Evolutionary conservation across 371 early-diverging fungal genomes (phyloP).

Genomic region (Lichtheimia ramosa): DNA sequence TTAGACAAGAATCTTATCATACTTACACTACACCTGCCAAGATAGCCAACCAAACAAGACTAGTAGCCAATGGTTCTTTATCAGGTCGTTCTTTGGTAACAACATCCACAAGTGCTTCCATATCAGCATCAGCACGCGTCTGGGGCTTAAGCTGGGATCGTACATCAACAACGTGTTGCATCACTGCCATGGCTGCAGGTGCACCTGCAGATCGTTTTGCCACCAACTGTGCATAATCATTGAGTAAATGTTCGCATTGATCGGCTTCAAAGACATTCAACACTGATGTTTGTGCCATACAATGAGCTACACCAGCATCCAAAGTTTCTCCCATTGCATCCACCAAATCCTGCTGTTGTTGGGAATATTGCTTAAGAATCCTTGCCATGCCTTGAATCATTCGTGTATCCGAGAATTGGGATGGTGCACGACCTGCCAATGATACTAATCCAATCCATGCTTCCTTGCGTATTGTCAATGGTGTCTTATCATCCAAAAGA

Average conservation of each 20-base stretch:
- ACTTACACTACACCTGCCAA: conserved; percentile 43
- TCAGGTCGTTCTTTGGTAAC: conserved; percentile 7
- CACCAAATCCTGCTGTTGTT: background rate
- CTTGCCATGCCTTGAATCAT: conserved; percentile 24
- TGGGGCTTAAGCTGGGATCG: conserved; percentile 31
- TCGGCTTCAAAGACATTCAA: conserved; percentile 42
- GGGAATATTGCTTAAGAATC: conserved; percentile 14
- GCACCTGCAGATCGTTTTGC: conserved; percentile 11
- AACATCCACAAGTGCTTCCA: conserved; percentile 22
- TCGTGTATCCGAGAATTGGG: conserved; percentile 12
- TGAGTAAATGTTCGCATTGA: conserved; percentile 23
- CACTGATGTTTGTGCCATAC: conserved; percentile 31
- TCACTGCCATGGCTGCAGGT: conserved; percentile 24
- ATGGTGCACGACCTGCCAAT: conserved; percentile 23
- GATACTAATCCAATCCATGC: conserved; percentile 42
- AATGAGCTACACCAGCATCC: conserved; percentile 46
- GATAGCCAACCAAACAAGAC: conserved; percentile 24
- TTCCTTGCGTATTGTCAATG: conserved; percentile 21
- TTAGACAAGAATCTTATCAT: background rate
- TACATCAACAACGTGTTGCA: conserved; percentile 43
- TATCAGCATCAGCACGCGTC: conserved; percentile 29
- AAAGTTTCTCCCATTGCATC: conserved; percentile 24
- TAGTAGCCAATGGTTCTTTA: conserved; percentile 6
- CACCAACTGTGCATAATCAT: conserved; percentile 19
- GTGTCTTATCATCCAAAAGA: conserved; percentile 1